A percentile compares a stretch with the other conserved stretches of the same genome.
phyloP scores from a whole-genome alignment of 1,284 basidiomycete species.

The Earliella scabrosa region DNA sequence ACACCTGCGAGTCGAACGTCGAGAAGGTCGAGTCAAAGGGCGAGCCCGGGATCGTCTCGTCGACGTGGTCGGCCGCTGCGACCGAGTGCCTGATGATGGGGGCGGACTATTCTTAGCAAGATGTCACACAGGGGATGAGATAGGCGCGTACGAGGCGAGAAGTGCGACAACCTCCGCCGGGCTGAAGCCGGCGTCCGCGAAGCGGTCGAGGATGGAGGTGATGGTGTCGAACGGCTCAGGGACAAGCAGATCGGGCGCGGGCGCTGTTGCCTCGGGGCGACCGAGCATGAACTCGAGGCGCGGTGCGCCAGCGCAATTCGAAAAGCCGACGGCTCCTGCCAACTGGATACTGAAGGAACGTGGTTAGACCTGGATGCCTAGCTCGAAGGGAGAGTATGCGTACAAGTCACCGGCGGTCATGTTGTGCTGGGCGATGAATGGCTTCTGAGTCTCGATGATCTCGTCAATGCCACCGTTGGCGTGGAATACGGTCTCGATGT shows the following conservation, averaged over 20 bases:
- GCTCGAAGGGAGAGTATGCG: no score
- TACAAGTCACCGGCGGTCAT: constrained; percentile 33
- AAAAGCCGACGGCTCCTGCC: constrained; percentile 31
- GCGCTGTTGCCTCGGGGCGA: constrained; percentile 3
- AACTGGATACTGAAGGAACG: constrained; percentile 28
- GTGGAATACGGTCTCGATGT: constrained; percentile 28
- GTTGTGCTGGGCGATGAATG: constrained; percentile 21
- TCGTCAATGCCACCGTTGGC: constrained; percentile 32
- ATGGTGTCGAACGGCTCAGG: constrained; percentile 37
- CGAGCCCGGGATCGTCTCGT: constrained; percentile 12
- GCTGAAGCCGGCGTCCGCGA: constrained; percentile 31
- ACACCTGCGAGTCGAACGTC: constrained; percentile 33
- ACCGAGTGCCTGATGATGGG: constrained; percentile 24
- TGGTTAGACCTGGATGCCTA: no score
- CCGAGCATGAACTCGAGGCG: constrained; percentile 28
- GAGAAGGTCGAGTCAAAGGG: constrained; percentile 33
- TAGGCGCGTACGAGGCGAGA: constrained; percentile 30
- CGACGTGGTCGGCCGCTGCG: constrained; percentile 34
- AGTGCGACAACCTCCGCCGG: constrained; percentile 34
- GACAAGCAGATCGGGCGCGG: constrained; percentile 30
- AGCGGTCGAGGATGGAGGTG: constrained; percentile 34
- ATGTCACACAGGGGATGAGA: not conserved
- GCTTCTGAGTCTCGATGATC: constrained; percentile 24
- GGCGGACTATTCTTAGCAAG: not conserved
- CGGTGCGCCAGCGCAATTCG: constrained; percentile 34